phyloP scores from a whole-genome alignment of 176 grass and related monocot species.

The Carex littledalei region DNA sequence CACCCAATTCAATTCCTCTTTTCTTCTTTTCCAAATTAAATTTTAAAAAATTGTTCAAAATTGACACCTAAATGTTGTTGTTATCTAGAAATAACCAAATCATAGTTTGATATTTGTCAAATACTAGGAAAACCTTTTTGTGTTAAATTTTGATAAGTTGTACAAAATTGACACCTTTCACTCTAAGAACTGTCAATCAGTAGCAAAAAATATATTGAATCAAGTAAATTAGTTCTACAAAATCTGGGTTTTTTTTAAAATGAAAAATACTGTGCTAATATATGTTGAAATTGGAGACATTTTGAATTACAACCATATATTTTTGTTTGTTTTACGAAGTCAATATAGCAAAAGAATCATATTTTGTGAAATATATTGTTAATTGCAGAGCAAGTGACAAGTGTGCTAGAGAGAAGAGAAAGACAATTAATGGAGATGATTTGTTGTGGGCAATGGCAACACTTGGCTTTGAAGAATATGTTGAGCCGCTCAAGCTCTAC shows the following conservation, averaged over 20 bases:
- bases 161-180: no score
- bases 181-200: no score
- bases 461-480: constrained; percentile 66
- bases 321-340: background rate
- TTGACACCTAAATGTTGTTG: background rate
- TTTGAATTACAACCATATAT: background rate
- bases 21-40: background rate
- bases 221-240: background rate
- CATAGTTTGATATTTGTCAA: background rate
- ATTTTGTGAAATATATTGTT: background rate
- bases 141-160: no score
- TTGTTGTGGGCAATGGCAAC: constrained; percentile 58
- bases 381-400: constrained; percentile 63
- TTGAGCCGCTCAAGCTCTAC: constrained; percentile 63
- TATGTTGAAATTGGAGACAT: background rate
- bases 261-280: background rate
- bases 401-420: constrained; percentile 74
- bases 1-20: background rate
- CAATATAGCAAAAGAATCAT: background rate
- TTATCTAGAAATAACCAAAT: background rate
- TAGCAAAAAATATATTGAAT: background rate
- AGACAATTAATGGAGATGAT: constrained; percentile 73
- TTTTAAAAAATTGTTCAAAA: background rate
- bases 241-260: background rate
- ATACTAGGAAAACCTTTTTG: background rate